A percentile compares a stretch with the other conserved stretches of the same genome.
Conservation (phyloP, 768 basidiomycete genomes). For the Trametes gibbosa region DNA sequence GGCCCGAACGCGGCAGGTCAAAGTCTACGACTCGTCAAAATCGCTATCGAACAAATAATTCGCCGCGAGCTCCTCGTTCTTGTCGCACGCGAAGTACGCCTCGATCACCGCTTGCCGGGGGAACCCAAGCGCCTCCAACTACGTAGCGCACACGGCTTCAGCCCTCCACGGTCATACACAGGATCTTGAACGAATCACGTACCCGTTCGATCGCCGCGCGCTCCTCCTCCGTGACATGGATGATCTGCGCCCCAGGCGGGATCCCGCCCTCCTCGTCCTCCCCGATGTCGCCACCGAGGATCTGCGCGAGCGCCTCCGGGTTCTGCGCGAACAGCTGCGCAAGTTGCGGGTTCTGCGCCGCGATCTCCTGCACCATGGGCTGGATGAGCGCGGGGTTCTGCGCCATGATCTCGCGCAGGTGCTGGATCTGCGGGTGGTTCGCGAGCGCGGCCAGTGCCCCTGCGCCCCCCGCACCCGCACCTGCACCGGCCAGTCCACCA, state of each 20-base stretch:
- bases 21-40: constrained; percentile 47
- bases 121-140: constrained; percentile 91
- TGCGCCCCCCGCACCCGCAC: constrained; percentile 36
- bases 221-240: constrained; percentile 86
- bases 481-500: constrained; percentile 29
- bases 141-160: background rate
- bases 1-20: background rate
- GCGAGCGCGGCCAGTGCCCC: constrained; percentile 51
- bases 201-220: constrained; percentile 86
- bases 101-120: constrained; percentile 75
- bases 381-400: constrained; percentile 81
- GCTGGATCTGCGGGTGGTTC: constrained; percentile 62
- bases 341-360: constrained; percentile 68
- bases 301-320: constrained; percentile 63
- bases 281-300: constrained; percentile 52
- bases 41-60: constrained; percentile 84
- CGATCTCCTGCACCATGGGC: constrained; percentile 81
- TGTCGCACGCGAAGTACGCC: constrained; percentile 93
- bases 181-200: constrained; percentile 30
- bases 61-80: constrained; percentile 95
- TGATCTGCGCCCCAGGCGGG: constrained; percentile 54
- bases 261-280: constrained; percentile 38
- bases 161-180: background rate
- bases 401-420: constrained; percentile 67
- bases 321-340: constrained; percentile 66